A percentile compares a stretch with the other conserved stretches of the same genome.
Evolutionary conservation across 306 rosid genomes (phyloP).

Genomic region (Glycine tomentella): DNA sequence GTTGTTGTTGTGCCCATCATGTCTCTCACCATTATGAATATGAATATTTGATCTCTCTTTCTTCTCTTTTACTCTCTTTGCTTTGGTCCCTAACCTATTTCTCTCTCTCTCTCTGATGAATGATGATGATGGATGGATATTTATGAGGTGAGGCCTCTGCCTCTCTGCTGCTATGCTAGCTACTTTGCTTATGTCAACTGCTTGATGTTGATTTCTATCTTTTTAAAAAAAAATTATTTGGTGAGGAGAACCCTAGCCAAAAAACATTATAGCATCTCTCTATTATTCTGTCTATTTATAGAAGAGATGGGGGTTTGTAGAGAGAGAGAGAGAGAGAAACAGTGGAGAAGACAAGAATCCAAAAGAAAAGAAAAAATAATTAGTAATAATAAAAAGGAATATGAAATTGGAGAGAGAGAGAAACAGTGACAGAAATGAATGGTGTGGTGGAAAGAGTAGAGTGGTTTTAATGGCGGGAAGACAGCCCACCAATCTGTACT

Average conservation of each 20-base stretch:
- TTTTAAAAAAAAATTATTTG: too few relatives aligned
- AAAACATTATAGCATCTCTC: background rate
- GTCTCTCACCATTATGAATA: conserved; percentile 45
- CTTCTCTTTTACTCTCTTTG: background rate
- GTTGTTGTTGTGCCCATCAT: conserved; percentile 41
- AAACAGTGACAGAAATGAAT: background rate
- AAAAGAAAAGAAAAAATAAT: too few relatives aligned
- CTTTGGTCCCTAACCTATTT: background rate
- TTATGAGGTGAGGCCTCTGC: conserved; percentile 20
- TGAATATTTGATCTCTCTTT: background rate
- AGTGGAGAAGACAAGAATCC: background rate
- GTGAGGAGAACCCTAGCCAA: conserved; percentile 54
- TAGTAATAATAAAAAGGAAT: too few relatives aligned
- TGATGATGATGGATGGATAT: conserved; percentile 2
- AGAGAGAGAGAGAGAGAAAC: too few relatives aligned
- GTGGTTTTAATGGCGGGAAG: conserved; percentile 74
- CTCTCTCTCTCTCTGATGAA: background rate
- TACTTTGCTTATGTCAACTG: conserved; percentile 35
- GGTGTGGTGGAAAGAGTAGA: conserved; percentile 53
- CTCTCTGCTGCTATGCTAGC: background rate
- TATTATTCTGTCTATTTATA: conserved; percentile 54
- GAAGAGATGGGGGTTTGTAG: conserved; percentile 23
- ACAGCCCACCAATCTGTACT: conserved; percentile 70
- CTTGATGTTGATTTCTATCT: conserved; percentile 2
- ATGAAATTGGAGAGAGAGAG: too few relatives aligned